Base-by-base conservation (phyloP, 257 asterid genomes). In the Ajuga chamaepitys region DNA sequence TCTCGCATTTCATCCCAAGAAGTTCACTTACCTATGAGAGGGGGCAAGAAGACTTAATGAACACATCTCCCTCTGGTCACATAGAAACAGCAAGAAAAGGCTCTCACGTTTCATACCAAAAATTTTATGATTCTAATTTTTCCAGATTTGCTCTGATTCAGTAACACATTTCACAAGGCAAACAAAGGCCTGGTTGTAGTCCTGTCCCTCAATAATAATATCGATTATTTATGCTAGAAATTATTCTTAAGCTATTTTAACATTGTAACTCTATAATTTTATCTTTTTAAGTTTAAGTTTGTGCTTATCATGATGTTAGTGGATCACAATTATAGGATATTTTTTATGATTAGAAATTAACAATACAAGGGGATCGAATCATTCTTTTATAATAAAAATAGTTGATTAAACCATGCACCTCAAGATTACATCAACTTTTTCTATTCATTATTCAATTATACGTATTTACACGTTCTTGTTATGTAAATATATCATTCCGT, bases 1-100 rank as follows among this genome's bases (percentile, higher is more conserved):
- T 35, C 50, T 84, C 95, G 56, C 81, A 60, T 65, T 70, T 63
- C 79, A 78, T 76, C 68, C 84, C 84, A 75, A 93, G 95, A 82
- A 83, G 86, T 55, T 84, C 79, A 55, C 73, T 66, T 62, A 89
- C 82, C 97, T 93, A 77, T 61, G 58, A 67, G 66, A 68, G 20
- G 58, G 32, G 62, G 68, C 18, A 20, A 52, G 73, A 42, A 68
- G 68, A 68, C n/a, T n/a, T 26, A 22, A 66, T 62, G 62, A 47
- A 57, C 52, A 53, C 30, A 38, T 34, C 30, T 45, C 30, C 57
- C 51, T 24, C 72, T 18, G 46, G 67, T 42, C 42, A 48, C 41
- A 50, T 3, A 52, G 30, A 61, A 71, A 73, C 34, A 68, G 76
- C 35, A 54, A 25, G n/a, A n/a, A n/a, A n/a, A n/a, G n/a, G n/a